A percentile compares a stretch with the other conserved stretches of the same genome.
Evolutionary conservation across 2,329 filamentous ascomycete species (phyloP).

Genomic region (Fusarium incarnatum): DNA sequence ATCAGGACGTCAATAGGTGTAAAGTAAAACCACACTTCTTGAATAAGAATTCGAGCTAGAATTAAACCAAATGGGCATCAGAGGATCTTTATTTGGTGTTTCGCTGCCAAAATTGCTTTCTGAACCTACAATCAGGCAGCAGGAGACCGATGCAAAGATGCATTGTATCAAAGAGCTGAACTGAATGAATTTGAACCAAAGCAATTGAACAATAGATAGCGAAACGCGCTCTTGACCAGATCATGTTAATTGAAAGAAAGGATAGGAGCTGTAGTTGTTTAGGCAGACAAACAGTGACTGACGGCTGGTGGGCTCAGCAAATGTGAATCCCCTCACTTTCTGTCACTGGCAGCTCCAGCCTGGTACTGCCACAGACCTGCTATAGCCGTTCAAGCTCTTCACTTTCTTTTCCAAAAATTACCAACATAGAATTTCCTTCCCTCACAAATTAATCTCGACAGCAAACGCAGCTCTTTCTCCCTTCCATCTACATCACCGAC

Average conservation of each 20-base stretch:
- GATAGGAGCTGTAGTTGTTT: neutral
- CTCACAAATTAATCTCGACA: neutral
- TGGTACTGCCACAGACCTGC: constrained; percentile 21
- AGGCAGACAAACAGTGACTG: neutral
- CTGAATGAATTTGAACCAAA: neutral
- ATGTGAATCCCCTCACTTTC: constrained; percentile 35
- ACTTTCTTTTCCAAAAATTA: neutral
- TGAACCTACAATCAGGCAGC: neutral
- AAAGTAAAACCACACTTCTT: neutral
- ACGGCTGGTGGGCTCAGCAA: neutral
- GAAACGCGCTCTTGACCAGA: neutral
- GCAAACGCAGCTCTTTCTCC: neutral
- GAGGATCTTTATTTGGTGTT: neutral
- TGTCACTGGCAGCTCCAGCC: constrained; percentile 1
- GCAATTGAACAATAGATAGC: neutral
- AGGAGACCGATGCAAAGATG: neutral
- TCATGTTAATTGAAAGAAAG: neutral
- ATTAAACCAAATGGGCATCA: fast-evolving
- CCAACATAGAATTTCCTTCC: neutral
- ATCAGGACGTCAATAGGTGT: neutral
- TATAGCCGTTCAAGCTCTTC: neutral
- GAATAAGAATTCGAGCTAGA: fast-evolving
- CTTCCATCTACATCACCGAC: neutral
- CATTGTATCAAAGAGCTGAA: neutral
- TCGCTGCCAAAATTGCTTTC: neutral